phyloP scores from a whole-genome alignment of 768 basidiomycete species.

The Daedaleopsis sinensis region DNA sequence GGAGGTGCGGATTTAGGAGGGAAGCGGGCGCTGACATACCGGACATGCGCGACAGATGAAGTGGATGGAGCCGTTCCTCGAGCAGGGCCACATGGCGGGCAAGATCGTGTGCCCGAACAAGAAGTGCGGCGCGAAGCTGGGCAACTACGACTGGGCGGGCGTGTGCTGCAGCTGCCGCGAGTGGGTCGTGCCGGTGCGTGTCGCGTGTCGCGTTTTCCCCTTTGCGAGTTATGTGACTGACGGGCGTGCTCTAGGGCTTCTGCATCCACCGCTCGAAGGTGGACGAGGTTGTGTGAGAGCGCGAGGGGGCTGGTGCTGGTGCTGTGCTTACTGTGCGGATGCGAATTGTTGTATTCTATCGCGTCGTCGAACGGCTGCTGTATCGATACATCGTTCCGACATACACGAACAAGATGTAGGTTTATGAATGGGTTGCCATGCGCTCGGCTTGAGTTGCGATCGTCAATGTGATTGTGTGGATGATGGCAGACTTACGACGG shows the following conservation, averaged over 20 bases:
- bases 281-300: conserved; percentile 46
- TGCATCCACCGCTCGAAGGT: conserved; percentile 58
- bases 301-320: background rate
- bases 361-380: background rate
- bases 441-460: no score
- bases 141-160: conserved; percentile 97
- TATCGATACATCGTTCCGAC: background rate
- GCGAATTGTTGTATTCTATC: background rate
- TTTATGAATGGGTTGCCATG: background rate
- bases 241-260: conserved; percentile 43
- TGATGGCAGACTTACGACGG: no score
- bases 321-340: background rate
- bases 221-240: background rate
- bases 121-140: conserved; percentile 89
- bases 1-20: background rate
- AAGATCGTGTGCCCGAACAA: conserved; percentile 93
- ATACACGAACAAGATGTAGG: conserved; percentile 3
- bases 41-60: conserved; percentile 55
- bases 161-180: conserved; percentile 87
- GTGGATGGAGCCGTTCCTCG: conserved; percentile 92
- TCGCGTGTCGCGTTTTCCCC: background rate
- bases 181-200: conserved; percentile 88
- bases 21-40: background rate
- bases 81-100: conserved; percentile 76
- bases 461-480: no score